A percentile compares a stretch with the other conserved stretches of the same genome.
These are phyloP conservation scores for Ustilago sp. DNA, from an alignment of 1,284 basidiomycete species.

Conservation along the genomic window DNA sequence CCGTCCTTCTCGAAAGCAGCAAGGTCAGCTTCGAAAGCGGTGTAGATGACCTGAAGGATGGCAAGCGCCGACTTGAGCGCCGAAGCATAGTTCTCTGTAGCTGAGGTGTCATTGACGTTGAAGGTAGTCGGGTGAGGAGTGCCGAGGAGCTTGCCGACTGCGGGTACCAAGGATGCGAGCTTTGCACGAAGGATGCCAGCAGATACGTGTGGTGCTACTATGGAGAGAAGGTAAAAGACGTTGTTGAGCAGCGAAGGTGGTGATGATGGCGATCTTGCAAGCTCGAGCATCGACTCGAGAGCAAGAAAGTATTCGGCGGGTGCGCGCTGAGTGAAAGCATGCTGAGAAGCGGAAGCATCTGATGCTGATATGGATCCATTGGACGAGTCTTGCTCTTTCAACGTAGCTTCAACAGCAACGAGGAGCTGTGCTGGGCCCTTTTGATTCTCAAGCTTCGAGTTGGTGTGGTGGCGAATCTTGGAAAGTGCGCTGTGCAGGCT, in stretches of 20 bases:
- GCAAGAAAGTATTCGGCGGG: slow-evolving; percentile 67
- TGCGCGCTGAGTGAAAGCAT: slow-evolving; percentile 63
- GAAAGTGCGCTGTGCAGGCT: slow-evolving; percentile 65
- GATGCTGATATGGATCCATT: slow-evolving; percentile 72
- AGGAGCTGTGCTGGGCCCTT: slow-evolving; percentile 90
- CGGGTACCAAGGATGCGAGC: slow-evolving; percentile 49
- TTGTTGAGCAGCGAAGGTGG: slow-evolving; percentile 53
- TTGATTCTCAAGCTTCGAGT: slow-evolving; percentile 85
- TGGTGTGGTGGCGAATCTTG: slow-evolving; percentile 89
- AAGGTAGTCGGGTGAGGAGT: slow-evolving; percentile 53
- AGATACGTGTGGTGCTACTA: slow-evolving; percentile 60
- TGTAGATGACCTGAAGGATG: slow-evolving; percentile 79
- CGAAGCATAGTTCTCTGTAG: slow-evolving; percentile 75
- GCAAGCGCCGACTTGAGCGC: slow-evolving; percentile 78
- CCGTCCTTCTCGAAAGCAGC: slow-evolving; percentile 54
- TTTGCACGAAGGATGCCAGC: slow-evolving; percentile 61
- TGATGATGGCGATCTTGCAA: slow-evolving; percentile 30
- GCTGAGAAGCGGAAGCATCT: slow-evolving; percentile 77
- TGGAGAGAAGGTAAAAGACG: slow-evolving; percentile 63
- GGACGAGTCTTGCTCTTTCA: slow-evolving; percentile 79
- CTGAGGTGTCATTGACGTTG: slow-evolving; percentile 73
- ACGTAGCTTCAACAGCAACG: slow-evolving; percentile 86
- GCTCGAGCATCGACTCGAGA: slow-evolving; percentile 61
- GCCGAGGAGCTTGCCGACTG: slow-evolving; percentile 60
- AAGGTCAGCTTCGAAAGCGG: slow-evolving; percentile 76